phyloP scores from a whole-genome alignment of 2,329 filamentous ascomycete genomes.

The Acephala macrosclerotiorum region DNA sequence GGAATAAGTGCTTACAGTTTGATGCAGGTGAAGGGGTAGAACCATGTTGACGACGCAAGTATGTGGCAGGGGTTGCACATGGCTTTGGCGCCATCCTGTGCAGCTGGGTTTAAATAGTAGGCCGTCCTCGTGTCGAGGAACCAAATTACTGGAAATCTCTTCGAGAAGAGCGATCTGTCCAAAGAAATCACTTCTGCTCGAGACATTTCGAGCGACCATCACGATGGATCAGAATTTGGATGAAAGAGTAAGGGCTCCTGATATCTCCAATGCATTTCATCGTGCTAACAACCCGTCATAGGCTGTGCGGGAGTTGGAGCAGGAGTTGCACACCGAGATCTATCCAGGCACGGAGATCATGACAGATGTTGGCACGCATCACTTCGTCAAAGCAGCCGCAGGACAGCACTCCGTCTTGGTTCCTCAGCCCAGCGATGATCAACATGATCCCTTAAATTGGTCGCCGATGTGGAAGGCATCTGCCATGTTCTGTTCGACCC shows the following conservation, averaged over 20 bases:
- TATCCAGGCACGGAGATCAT: constrained; percentile 49
- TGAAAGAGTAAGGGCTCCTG: constrained; percentile 26
- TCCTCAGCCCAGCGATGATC: constrained; percentile 55
- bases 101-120: constrained; percentile 1
- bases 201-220: not conserved
- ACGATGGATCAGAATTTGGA: constrained; percentile 40
- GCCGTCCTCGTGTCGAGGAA: not conserved
- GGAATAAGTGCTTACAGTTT: not conserved
- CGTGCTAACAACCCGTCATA: constrained; percentile 16
- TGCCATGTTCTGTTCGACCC: constrained; percentile 43
- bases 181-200: not conserved
- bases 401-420: constrained; percentile 54
- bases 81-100: not conserved
- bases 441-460: constrained; percentile 59
- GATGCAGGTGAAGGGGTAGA: not conserved
- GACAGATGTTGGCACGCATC: constrained; percentile 63
- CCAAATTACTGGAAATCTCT: not conserved
- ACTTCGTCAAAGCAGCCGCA: constrained; percentile 64
- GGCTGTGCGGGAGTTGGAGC: constrained; percentile 39
- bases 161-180: not conserved
- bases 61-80: not conserved
- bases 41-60: not conserved
- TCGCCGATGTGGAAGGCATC: constrained; percentile 53
- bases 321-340: constrained; percentile 42
- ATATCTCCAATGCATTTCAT: not conserved